These are phyloP conservation scores for Aspergillus latus DNA, from an alignment of 2,329 filamentous ascomycete species.

Conservation along the genomic window DNA sequence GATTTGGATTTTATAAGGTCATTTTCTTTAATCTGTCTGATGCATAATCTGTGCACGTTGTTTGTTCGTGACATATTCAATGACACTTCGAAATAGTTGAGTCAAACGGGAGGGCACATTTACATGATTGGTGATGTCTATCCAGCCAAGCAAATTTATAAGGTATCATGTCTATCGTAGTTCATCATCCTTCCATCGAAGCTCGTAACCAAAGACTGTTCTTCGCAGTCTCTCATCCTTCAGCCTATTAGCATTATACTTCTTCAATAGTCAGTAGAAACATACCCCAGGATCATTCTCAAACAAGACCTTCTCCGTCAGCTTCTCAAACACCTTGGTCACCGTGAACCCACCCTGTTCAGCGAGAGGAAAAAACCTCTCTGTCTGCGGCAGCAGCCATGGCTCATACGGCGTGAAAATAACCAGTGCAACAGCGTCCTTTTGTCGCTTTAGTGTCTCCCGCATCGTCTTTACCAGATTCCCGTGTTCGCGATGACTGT, in stretches of 20 bases:
- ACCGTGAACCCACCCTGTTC: constrained; percentile 70
- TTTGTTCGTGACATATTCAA: too few relatives aligned
- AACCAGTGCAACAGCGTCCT: constrained; percentile 68
- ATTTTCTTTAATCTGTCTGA: not conserved
- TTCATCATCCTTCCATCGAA: constrained; percentile 60
- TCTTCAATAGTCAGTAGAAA: constrained; percentile 9
- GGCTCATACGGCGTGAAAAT: constrained; percentile 95
- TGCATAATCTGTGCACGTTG: too few relatives aligned
- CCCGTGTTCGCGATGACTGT: constrained; percentile 83
- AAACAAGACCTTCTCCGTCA: constrained; percentile 85
- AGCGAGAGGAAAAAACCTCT: constrained; percentile 81
- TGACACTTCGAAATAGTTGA: too few relatives aligned
- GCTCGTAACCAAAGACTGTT: constrained; percentile 76
- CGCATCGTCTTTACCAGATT: constrained; percentile 73
- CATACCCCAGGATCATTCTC: constrained; percentile 76
- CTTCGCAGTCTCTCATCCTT: constrained; percentile 74
- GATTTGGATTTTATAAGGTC: too few relatives aligned
- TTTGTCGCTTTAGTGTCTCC: constrained; percentile 60
- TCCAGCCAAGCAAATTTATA: constrained; percentile 2
- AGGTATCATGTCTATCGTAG: constrained; percentile 18
- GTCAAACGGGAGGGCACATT: too few relatives aligned
- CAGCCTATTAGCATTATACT: constrained; percentile 16
- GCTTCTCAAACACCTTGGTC: constrained; percentile 75
- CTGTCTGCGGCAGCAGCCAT: constrained; percentile 81
- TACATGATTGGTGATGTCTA: not conserved